Conservation (phyloP, 2,329 filamentous ascomycete species). For the Dothistroma septosporum region DNA sequence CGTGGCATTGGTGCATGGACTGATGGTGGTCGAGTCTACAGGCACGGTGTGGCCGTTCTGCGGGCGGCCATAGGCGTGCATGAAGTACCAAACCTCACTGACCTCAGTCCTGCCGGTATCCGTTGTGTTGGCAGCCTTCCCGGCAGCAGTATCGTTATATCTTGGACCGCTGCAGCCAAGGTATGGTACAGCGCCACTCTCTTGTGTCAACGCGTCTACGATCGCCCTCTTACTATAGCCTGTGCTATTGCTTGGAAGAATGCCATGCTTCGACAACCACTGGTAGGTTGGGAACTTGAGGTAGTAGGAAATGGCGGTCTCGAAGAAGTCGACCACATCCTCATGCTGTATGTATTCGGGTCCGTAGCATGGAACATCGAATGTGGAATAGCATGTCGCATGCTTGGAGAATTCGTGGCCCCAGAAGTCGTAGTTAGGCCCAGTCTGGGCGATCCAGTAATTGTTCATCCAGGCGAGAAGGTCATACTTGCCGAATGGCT, state of each 20-base stretch:
- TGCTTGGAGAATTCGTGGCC: conserved; percentile 36
- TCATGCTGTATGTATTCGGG: conserved; percentile 53
- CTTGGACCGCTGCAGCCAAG: conserved; percentile 58
- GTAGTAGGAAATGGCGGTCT: conserved; percentile 57
- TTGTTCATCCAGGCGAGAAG: conserved; percentile 63
- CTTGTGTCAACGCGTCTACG: conserved; percentile 47
- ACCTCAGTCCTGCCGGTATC: conserved; percentile 58
- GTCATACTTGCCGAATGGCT: conserved; percentile 55
- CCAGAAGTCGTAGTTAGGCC: conserved; percentile 59
- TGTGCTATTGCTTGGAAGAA: conserved; percentile 57
- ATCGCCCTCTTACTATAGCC: conserved; percentile 53
- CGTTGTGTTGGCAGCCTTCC: conserved; percentile 43
- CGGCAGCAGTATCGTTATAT: conserved; percentile 58
- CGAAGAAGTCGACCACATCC: conserved; percentile 62
- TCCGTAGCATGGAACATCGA: conserved; percentile 62
- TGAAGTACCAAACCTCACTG: conserved; percentile 64
- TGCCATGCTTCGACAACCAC: conserved; percentile 55
- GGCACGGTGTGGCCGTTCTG: conserved; percentile 50
- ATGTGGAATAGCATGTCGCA: conserved; percentile 60
- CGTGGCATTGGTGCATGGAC: conserved; percentile 53
- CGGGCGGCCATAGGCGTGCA: conserved; percentile 55
- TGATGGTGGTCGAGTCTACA: conserved; percentile 47
- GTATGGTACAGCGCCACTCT: conserved; percentile 55
- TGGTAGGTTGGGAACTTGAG: conserved; percentile 55
- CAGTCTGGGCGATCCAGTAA: conserved; percentile 58